A percentile compares a stretch with the other conserved stretches of the same genome.
These are phyloP conservation scores for Streptanthus diversifolius DNA, from an alignment of 345 rosid genomes.

Conservation along the genomic window DNA sequence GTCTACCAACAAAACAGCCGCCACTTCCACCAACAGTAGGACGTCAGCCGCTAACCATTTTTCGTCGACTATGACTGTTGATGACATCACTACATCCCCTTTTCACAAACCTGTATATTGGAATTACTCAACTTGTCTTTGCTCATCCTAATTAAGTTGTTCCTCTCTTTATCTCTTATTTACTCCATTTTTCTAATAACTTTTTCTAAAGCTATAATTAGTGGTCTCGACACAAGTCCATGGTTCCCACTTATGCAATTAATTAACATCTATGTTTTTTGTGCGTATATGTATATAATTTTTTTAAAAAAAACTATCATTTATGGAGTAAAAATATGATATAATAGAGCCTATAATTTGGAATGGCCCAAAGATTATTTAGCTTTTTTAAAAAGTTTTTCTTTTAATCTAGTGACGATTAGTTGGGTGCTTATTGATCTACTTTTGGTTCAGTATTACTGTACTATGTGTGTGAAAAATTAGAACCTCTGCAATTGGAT, in stretches of 20 bases:
- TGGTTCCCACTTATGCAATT: constrained; percentile 26
- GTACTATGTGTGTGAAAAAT: background rate
- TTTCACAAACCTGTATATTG: constrained; percentile 30
- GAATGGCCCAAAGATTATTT: background rate
- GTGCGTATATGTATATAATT: background rate
- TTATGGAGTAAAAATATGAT: background rate
- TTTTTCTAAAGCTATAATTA: constrained; percentile 41
- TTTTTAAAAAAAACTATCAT: background rate
- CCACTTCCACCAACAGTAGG: constrained; percentile 22
- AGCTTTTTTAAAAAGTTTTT: background rate
- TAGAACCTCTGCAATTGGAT: background rate
- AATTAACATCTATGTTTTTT: background rate
- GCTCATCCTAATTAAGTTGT: constrained; percentile 22
- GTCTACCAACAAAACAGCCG: constrained; percentile 25
- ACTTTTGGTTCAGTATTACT: constrained; percentile 1
- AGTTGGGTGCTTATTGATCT: background rate
- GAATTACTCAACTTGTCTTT: constrained; percentile 10
- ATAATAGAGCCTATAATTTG: background rate
- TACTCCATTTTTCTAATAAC: constrained; percentile 2
- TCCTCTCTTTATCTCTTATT: background rate
- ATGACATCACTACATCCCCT: background rate
- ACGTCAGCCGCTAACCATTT: background rate
- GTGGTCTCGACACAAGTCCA: constrained; percentile 28
- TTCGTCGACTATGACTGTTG: background rate
- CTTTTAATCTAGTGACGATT: background rate